A percentile compares a stretch with the other conserved stretches of the same genome.
Evolutionary conservation across 2,329 filamentous ascomycete genomes (phyloP).

Genomic region (Talaromyces sp.): DNA sequence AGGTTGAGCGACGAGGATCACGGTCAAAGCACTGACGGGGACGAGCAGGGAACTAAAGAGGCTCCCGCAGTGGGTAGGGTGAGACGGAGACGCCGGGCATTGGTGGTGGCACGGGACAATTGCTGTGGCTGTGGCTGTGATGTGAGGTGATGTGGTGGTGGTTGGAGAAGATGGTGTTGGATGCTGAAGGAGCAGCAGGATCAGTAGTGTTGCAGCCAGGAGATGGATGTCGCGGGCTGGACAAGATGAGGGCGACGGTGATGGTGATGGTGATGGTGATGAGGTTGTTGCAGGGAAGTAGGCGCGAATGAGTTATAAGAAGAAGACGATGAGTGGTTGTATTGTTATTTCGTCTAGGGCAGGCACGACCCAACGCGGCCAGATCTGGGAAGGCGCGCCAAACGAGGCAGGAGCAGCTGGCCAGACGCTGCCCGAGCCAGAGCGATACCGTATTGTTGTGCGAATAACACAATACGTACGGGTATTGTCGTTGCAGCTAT

Average conservation of each 20-base stretch:
- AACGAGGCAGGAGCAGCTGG: background rate
- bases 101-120: background rate
- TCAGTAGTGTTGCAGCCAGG: no score
- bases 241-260: background rate
- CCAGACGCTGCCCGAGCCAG: background rate
- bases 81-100: constrained; percentile 8
- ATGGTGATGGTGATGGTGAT: constrained; percentile 13
- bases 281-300: constrained; percentile 2
- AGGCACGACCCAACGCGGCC: background rate
- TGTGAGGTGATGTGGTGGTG: background rate
- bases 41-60: constrained; percentile 6
- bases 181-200: background rate
- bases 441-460: background rate
- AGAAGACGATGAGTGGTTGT: background rate
- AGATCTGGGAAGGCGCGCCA: background rate
- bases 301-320: background rate
- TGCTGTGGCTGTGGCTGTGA: background rate
- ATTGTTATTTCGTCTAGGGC: background rate
- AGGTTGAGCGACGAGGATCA: constrained; percentile 13
- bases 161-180: background rate
- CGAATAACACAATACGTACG: no score
- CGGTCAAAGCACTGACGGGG: background rate
- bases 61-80: constrained; percentile 12
- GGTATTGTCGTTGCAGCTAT: background rate
- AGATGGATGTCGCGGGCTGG: background rate